These are phyloP conservation scores for Claviceps sp. DNA, from an alignment of 2,329 filamentous ascomycete species.

Conservation along the genomic window DNA sequence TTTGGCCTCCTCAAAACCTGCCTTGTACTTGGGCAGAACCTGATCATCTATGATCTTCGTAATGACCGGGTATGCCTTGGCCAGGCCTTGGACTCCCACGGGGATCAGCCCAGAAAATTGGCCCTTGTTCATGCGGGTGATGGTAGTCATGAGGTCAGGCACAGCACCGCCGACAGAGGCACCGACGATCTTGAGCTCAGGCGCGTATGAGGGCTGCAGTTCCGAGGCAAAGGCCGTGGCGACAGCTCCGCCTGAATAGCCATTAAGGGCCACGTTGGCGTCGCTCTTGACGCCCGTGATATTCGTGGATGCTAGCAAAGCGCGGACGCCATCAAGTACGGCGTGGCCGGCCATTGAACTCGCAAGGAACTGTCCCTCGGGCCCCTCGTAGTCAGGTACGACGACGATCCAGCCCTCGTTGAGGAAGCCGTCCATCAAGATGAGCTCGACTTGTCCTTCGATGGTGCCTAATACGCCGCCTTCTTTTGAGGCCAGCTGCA, in stretches of 20 bases:
- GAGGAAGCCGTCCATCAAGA: slow-evolving; percentile 17
- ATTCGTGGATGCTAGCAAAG: slow-evolving; percentile 16
- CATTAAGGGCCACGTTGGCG: slow-evolving; percentile 29
- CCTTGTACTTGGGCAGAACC: slow-evolving; percentile 7
- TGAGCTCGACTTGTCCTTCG: slow-evolving; percentile 10
- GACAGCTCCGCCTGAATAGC: slow-evolving; percentile 15
- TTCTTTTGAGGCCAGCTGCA: slow-evolving; percentile 6
- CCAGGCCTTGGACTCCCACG: slow-evolving; percentile 10
- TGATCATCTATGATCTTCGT: slow-evolving; percentile 6
- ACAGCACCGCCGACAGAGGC: slow-evolving; percentile 12
- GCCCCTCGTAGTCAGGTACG: slow-evolving; percentile 33
- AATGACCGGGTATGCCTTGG: slow-evolving; percentile 9
- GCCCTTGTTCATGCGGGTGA: slow-evolving; percentile 8
- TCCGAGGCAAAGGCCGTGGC: slow-evolving; percentile 3
- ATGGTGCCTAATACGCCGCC: slow-evolving; percentile 24
- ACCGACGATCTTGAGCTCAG: slow-evolving; percentile 7
- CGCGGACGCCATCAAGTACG: slow-evolving; percentile 29
- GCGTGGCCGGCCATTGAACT: slow-evolving; percentile 27
- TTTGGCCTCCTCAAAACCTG: neutral
- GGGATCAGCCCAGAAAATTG: slow-evolving; percentile 11
- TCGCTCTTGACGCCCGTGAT: slow-evolving; percentile 17
- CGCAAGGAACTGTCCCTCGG: slow-evolving; percentile 26
- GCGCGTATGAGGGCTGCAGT: slow-evolving; percentile 10
- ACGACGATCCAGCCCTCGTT: slow-evolving; percentile 34
- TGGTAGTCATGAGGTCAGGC: slow-evolving; percentile 7